Percentiles rank a stretch among this genome's conserved stretches.
Conservation (phyloP, 176 grass and related monocot species). For the Coix lacrymajobi region DNA sequence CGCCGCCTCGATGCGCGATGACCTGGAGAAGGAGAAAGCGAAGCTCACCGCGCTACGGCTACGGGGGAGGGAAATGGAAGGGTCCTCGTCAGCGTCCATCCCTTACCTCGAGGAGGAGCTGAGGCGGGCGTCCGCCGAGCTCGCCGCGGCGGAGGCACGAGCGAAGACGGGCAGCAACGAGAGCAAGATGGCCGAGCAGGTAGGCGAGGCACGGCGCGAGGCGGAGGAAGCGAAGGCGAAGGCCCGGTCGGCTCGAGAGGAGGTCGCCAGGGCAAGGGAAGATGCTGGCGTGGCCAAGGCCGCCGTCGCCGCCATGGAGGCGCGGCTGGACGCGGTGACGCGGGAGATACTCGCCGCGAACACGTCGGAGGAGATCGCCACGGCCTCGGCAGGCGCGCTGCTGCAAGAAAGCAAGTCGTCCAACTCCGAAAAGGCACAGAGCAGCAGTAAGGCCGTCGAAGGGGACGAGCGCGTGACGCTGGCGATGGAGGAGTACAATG, state of each 20-base stretch:
- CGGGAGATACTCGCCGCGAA: constrained; percentile 58
- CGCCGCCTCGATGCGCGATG: constrained; percentile 44
- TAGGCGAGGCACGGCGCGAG: constrained; percentile 38
- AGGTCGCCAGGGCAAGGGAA: constrained; percentile 37
- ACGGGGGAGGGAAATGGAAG: constrained; percentile 28
- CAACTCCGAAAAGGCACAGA: not conserved
- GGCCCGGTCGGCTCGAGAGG: constrained; percentile 38
- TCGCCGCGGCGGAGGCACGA: constrained; percentile 21
- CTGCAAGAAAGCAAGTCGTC: constrained; percentile 1
- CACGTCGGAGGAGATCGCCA: constrained; percentile 37
- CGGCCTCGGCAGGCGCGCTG: constrained; percentile 36
- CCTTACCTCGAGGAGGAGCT: constrained; percentile 55
- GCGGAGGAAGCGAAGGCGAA: constrained; percentile 44
- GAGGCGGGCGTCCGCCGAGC: constrained; percentile 19
- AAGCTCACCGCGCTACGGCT: constrained; percentile 34
- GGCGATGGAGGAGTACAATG: constrained; percentile 47
- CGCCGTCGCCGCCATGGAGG: constrained; percentile 26
- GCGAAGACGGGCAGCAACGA: constrained; percentile 18
- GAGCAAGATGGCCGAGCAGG: not conserved
- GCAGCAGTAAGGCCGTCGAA: not conserved
- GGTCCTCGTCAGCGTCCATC: constrained; percentile 14
- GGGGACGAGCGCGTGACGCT: constrained; percentile 20
- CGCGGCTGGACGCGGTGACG: constrained; percentile 36
- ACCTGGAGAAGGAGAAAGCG: constrained; percentile 41
- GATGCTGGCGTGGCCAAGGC: constrained; percentile 38